Percentiles rank a stretch among this genome's conserved stretches.
These are phyloP conservation scores for Malus hybrid DNA, from an alignment of 331 rosid species.

Conservation along the genomic window DNA sequence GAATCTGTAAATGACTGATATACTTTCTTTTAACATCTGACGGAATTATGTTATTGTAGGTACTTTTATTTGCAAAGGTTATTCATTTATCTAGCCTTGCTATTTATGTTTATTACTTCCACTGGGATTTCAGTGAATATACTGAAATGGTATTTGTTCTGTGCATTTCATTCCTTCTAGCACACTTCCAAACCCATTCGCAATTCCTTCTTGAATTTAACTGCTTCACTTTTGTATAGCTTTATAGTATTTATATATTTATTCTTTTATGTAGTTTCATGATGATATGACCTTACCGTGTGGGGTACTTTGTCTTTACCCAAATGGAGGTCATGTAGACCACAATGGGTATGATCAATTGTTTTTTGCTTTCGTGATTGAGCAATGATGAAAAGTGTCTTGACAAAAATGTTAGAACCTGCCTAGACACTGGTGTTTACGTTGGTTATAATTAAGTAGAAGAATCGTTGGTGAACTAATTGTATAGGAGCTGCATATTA, in stretches of 20 bases:
- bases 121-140: background rate
- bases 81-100: background rate
- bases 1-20: background rate
- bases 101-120: background rate
- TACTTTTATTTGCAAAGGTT: background rate
- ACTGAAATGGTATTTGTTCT: background rate
- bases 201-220: background rate
- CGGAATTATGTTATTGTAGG: background rate
- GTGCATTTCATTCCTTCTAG: background rate
- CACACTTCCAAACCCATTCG: background rate
- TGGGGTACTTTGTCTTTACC: slow-evolving; percentile 79
- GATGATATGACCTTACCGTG: slow-evolving; percentile 90
- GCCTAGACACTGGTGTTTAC: background rate
- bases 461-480: background rate
- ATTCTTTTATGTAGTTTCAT: slow-evolving; percentile 51
- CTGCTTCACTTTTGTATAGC: background rate
- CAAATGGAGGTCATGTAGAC: slow-evolving; percentile 74
- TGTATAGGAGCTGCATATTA: background rate
- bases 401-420: background rate
- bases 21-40: background rate
- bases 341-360: slow-evolving; percentile 62
- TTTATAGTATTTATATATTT: background rate
- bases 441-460: background rate
- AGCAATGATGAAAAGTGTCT: background rate
- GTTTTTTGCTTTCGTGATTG: background rate